Base-by-base conservation (phyloP, 148 eudicot species). In the Chenopodium quinoa region DNA sequence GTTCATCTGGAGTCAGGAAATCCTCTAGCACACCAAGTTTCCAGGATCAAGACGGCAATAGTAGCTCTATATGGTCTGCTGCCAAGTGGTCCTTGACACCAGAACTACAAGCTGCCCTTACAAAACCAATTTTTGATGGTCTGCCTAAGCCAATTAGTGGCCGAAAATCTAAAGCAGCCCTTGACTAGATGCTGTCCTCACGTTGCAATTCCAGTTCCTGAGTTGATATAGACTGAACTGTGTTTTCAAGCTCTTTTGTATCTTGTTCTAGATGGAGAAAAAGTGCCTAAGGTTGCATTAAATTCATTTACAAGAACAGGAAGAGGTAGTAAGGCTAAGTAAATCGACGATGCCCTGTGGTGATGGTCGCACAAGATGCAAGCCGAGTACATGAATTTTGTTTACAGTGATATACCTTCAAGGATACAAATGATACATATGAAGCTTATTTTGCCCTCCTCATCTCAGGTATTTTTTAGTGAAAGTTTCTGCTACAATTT, bases 1-100 rank as follows among this genome's bases (percentile, higher is more conserved):
- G 83, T 79, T 77, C 83, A 19, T 80, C 78, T 83, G 89, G 86
- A 25, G 97, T 95, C 7, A 86, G 93, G 78, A 95, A 93, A 68
- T 95, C 97, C n/a, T 92, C 91, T 14, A 95, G 99, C 86, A 87
- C 95, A 16, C 73, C 99, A 22, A 89, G 90, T 86, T 86, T 95
- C 46, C 93, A 88, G 65, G 97, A 93, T 27, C 89, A 91, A 34
- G 93, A 92, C 37, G 74, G 69, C 4, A 86, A 60, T 81, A 71
- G 82, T 74, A 32, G 84, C 56, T 73, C 92, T 44, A 80, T 92
- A n/a, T 89, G 95, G 95, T 76, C 87, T 32, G 87, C 89, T 20
- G 79, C 94, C 11, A 94, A 85, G 50, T 96, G 97, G 98, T 88
- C 86, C 71, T 84, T 93, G 86, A 95, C 88, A 85, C 91, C 95